Conservation (phyloP, 805 yeast species). For the Ogataea trehaloabstinens region DNA sequence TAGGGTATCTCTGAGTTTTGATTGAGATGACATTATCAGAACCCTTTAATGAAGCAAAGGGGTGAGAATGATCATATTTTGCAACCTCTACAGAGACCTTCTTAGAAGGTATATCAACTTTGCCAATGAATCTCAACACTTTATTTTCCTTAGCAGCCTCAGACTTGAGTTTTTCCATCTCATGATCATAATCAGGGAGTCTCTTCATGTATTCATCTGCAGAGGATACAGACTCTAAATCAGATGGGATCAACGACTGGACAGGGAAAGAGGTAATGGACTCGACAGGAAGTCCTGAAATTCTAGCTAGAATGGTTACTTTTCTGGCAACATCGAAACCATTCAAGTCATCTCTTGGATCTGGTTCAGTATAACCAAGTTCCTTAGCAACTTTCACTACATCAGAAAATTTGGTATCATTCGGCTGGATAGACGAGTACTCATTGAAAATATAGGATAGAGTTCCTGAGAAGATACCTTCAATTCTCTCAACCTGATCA, state of each 20-base stretch:
- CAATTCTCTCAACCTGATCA: slow-evolving; percentile 85
- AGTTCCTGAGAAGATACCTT: slow-evolving; percentile 96
- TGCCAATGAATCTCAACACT: slow-evolving; percentile 92
- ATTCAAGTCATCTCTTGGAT: slow-evolving; percentile 97
- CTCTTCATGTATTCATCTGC: slow-evolving; percentile 77
- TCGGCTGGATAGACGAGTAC: slow-evolving; percentile 67
- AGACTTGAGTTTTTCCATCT: slow-evolving; percentile 71
- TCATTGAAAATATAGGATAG: slow-evolving; percentile 93
- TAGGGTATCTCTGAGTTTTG: slow-evolving; percentile 85
- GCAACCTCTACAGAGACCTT: slow-evolving; percentile 83
- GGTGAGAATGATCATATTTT: slow-evolving; percentile 84
- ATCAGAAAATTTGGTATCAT: slow-evolving; percentile 77
- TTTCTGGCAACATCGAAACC: slow-evolving; percentile 99
- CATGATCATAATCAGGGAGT: slow-evolving; percentile 80
- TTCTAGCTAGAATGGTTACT: slow-evolving; percentile 92
- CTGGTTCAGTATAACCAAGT: slow-evolving; percentile 97
- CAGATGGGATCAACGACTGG: slow-evolving; percentile 87
- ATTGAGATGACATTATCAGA: slow-evolving; percentile 94
- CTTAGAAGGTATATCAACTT: slow-evolving; percentile 71
- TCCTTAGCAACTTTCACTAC: slow-evolving; percentile 85
- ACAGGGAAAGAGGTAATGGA: slow-evolving; percentile 93
- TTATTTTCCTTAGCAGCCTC: slow-evolving; percentile 81
- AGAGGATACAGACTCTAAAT: slow-evolving; percentile 67
- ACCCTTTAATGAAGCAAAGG: slow-evolving; percentile 93
- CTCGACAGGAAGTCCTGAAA: slow-evolving; percentile 80